These are phyloP conservation scores for Vigna hirtella DNA, from an alignment of 306 rosid genomes.

Conservation along the genomic window DNA sequence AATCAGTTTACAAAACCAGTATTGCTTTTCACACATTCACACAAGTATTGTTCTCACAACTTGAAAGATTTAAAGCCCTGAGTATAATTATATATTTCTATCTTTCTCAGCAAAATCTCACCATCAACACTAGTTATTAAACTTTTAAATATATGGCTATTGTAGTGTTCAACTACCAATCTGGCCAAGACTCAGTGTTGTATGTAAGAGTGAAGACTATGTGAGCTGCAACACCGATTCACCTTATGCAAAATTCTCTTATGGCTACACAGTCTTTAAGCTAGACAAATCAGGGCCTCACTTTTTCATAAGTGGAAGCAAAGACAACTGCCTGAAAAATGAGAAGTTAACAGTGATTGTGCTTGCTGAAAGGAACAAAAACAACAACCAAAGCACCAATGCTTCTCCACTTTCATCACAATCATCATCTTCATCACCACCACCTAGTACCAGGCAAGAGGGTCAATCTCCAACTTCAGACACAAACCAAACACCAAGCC, in stretches of 20 bases:
- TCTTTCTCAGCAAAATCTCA: no score
- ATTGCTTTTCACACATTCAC: no score
- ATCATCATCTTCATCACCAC: constrained; percentile 47
- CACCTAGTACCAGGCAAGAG: constrained; percentile 35
- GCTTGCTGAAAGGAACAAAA: constrained; percentile 66
- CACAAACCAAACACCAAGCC: constrained; percentile 65
- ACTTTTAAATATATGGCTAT: neutral
- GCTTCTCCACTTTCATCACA: constrained; percentile 55
- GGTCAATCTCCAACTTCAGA: constrained; percentile 54
- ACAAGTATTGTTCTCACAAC: no score
- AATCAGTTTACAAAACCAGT: no score
- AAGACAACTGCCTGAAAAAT: constrained; percentile 72
- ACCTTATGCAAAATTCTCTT: constrained; percentile 57
- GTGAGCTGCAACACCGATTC: constrained; percentile 65
- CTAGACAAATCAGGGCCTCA: constrained; percentile 73
- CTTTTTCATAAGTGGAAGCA: constrained; percentile 88
- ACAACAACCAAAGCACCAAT: constrained; percentile 41
- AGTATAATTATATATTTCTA: no score
- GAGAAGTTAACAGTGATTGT: constrained; percentile 76
- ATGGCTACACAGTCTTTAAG: constrained; percentile 70
- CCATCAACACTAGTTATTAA: neutral
- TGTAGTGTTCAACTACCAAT: constrained; percentile 75
- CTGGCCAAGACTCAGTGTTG: constrained; percentile 83
- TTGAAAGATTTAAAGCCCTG: no score
- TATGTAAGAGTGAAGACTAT: constrained; percentile 71